These are phyloP conservation scores for Lipomyces mesembrius DNA, from an alignment of 805 yeast species.

Conservation along the genomic window DNA sequence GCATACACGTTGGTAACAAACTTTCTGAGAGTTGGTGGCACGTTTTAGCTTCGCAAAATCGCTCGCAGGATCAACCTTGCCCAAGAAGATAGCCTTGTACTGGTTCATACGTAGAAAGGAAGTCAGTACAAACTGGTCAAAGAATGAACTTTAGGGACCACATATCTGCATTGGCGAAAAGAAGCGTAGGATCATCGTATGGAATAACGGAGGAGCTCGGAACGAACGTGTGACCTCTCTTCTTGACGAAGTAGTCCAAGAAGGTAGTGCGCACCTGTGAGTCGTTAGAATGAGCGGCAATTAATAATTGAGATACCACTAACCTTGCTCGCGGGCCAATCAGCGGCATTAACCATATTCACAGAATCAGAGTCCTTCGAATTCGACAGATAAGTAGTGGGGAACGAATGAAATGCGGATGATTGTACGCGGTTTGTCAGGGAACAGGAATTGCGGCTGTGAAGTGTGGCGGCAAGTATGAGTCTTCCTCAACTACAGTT, in stretches of 20 bases:
- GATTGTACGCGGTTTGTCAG: neutral
- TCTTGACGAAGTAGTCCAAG: conserved; percentile 73
- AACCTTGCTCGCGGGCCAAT: conserved; percentile 36
- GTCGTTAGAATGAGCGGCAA: neutral
- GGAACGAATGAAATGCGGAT: neutral
- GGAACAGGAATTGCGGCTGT: neutral
- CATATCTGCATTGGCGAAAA: conserved; percentile 94
- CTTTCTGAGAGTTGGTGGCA: conserved; percentile 91
- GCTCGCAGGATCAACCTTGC: conserved; percentile 94
- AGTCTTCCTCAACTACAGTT: neutral
- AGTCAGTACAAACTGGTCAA: neutral
- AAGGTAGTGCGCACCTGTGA: conserved; percentile 76
- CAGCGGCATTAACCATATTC: conserved; percentile 20
- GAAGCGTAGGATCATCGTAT: conserved; percentile 94
- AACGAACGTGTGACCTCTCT: conserved; percentile 73
- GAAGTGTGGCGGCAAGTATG: neutral
- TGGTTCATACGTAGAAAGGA: conserved; percentile 74
- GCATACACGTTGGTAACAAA: conserved; percentile 1
- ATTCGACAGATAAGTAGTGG: neutral
- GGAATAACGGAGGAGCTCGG: conserved; percentile 96
- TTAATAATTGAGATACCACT: neutral
- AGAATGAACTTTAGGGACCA: conserved; percentile 2
- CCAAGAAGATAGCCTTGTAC: conserved; percentile 95
- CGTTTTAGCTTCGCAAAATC: conserved; percentile 82
- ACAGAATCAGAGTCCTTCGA: neutral